Conservation (phyloP, 768 basidiomycete genomes). For the Suillus luteus region DNA sequence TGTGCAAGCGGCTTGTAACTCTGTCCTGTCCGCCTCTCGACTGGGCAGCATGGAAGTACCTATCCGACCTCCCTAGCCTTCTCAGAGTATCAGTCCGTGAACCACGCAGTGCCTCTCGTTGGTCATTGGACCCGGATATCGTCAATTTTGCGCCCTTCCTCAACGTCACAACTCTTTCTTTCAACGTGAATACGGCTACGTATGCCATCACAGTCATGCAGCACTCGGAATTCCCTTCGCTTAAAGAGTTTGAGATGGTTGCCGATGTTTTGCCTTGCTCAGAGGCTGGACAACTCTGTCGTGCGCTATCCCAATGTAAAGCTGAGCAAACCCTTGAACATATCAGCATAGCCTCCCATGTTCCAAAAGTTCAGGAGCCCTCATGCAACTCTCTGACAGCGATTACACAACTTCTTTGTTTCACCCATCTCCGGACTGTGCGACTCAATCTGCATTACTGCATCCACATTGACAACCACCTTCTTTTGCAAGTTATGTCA, state of each 20-base stretch:
- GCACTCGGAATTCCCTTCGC: neutral
- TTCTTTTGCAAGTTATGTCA: neutral
- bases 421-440: neutral
- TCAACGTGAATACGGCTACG: neutral
- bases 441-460: neutral
- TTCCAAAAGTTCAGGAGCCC: neutral
- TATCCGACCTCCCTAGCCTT: neutral
- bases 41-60: neutral
- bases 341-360: neutral
- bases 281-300: neutral
- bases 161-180: neutral
- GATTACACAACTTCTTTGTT: neutral
- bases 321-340: neutral
- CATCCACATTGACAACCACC: neutral
- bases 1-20: neutral
- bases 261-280: neutral
- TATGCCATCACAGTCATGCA: neutral
- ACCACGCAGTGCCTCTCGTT: neutral
- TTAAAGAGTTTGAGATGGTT: neutral
- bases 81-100: conserved; percentile 1
- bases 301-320: neutral
- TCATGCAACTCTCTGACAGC: neutral
- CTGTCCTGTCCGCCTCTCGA: conserved; percentile 1
- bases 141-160: neutral
- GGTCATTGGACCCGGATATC: neutral